Evolutionary conservation across 495 filamentous ascomycete genomes (phyloP).

Genomic region (Neurospora sp.): DNA sequence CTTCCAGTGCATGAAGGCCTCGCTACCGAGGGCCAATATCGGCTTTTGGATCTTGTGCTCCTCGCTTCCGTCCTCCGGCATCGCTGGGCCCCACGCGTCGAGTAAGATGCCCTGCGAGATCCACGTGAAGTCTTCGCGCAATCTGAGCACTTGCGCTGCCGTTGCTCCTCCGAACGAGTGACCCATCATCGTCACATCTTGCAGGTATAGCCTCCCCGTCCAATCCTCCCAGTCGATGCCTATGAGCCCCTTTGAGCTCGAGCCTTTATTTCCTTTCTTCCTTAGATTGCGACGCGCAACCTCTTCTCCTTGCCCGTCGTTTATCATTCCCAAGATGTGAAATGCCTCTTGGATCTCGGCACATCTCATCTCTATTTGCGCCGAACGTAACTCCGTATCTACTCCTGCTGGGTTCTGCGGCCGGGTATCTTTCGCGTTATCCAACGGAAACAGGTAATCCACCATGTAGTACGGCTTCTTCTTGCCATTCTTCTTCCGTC

Average conservation of each 20-base stretch:
- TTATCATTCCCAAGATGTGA: conserved; percentile 43
- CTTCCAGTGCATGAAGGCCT: conserved; percentile 54
- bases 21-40: conserved; percentile 46
- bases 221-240: conserved; percentile 30
- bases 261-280: conserved; percentile 38
- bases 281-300: conserved; percentile 37
- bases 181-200: conserved; percentile 49
- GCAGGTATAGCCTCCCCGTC: conserved; percentile 32
- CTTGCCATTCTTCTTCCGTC: not conserved
- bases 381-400: conserved; percentile 35
- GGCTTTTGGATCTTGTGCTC: conserved; percentile 38
- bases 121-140: conserved; percentile 36
- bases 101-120: conserved; percentile 49
- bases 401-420: conserved; percentile 25
- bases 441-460: conserved; percentile 34
- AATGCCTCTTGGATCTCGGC: conserved; percentile 51
- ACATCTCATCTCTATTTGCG: conserved; percentile 51
- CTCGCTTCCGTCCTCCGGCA: conserved; percentile 17
- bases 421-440: conserved; percentile 29
- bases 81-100: conserved; percentile 45
- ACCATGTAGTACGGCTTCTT: conserved; percentile 23
- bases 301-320: conserved; percentile 31
- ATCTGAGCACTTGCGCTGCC: conserved; percentile 46
- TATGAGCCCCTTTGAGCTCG: conserved; percentile 34
- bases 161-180: conserved; percentile 60